Base-by-base conservation (phyloP, 1,284 basidiomycete species). In the Malassezia globosa region DNA sequence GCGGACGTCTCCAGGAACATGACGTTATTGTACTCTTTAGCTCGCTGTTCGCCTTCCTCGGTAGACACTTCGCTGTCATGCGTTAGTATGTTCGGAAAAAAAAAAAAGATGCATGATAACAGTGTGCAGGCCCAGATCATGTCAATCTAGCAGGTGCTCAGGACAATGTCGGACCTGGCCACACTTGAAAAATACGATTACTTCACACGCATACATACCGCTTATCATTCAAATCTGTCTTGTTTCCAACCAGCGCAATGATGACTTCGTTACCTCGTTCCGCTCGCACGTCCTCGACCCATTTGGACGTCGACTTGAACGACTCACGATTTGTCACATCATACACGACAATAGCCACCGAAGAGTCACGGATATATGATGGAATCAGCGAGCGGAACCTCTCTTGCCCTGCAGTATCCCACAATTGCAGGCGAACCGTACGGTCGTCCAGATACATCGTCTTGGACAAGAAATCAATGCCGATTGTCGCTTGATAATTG, bases 1-100 rank as follows among this genome's bases (percentile, higher is more conserved):
- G 94, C 94, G 26, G 88, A 94, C 4, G 94, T 97, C 76, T 99
- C 94, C 82, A 97, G 95, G 70, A 94, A 95, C 85, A 97, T 88
- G 64, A 97, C 85, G 66, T 84, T 84, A 19, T 52, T 41, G 56
- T 94, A 77, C 71, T 94, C 84, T 46, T 87, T 84, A n/a, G 90
- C 81, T 66, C 87, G 87, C 52, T 84, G 81, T 42, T 92, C 92
- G 14, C 92, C 88, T 69, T 97, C 92, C 72, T 99, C 94, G 5
- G 90, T 79, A 5, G 92, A 96, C n/a, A 99, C 92, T 82, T 97
- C 88, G 58, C 90, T 64, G 53, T 13, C 8, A 11, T n/a, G n/a
- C n/a, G n/a, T n/a, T n/a, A n/a, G n/a, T n/a, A n/a, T n/a, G n/a
- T n/a, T n/a, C n/a, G n/a, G n/a, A 5, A 3, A 8, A 21, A 1